A percentile compares a stretch with the other conserved stretches of the same genome.
Evolutionary conservation across 805 yeast species (phyloP).

Genomic region (Schwanniomyces polymorphus): DNA sequence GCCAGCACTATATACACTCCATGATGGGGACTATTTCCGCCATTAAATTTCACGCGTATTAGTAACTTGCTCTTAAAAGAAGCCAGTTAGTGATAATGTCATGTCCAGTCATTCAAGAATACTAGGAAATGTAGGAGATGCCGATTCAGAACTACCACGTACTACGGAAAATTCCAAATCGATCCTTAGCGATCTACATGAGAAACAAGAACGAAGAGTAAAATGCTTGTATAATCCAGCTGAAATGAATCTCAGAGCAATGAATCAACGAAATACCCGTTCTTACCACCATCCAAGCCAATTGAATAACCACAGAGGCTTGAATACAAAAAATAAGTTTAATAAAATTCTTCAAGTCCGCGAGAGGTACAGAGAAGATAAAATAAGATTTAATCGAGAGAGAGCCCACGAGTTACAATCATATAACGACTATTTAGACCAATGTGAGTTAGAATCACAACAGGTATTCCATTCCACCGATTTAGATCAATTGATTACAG

Average conservation of each 20-base stretch:
- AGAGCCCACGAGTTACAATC: conserved; percentile 16
- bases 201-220: conserved; percentile 15
- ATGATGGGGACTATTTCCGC: too few species aligned
- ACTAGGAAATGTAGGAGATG: neutral
- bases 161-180: neutral
- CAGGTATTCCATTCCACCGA: conserved; percentile 3
- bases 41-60: too few species aligned
- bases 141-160: neutral
- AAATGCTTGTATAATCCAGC: conserved; percentile 13
- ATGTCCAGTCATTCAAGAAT: neutral
- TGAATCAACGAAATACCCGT: neutral
- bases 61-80: too few species aligned
- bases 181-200: conserved; percentile 16
- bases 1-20: too few species aligned
- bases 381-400: conserved; percentile 15
- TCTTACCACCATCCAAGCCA: neutral
- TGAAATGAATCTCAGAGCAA: too few species aligned
- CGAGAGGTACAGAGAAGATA: conserved; percentile 22
- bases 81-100: neutral
- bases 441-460: conserved; percentile 19
- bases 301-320: neutral
- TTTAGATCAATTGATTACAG: conserved; percentile 4
- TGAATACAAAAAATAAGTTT: conserved; percentile 20
- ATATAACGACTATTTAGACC: conserved; percentile 10
- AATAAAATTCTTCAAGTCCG: conserved; percentile 22